These are phyloP conservation scores for Globisporangium viniferum DNA, from an alignment of 352 stramenopile genomes.

Conservation along the genomic window DNA sequence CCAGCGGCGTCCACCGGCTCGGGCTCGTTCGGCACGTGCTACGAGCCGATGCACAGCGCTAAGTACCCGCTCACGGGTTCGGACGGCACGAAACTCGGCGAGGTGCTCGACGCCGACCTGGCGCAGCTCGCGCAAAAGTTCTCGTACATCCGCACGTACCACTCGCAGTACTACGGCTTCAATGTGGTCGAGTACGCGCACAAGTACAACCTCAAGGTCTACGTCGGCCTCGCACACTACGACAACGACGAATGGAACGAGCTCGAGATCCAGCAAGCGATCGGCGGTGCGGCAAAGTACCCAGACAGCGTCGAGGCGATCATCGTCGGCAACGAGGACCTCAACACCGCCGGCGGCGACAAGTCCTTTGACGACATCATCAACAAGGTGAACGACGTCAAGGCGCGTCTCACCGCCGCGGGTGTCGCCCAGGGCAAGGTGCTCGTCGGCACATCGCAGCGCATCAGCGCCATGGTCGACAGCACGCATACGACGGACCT, in stretches of 20 bases:
- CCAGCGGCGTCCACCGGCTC: conserved; percentile 1
- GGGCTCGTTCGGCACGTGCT: conserved; percentile 34
- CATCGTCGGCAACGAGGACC: conserved; percentile 52
- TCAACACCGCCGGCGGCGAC: conserved; percentile 17
- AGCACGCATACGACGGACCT: conserved; percentile 31
- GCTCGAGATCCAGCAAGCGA: conserved; percentile 35
- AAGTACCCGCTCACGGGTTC: conserved; percentile 42
- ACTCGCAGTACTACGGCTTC: conserved; percentile 53
- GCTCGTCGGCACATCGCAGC: conserved; percentile 45
- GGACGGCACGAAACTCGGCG: conserved; percentile 21
- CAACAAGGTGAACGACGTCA: conserved; percentile 27
- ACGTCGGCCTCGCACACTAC: conserved; percentile 40
- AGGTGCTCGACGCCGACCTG: conserved; percentile 44
- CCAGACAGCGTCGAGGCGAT: conserved; percentile 40
- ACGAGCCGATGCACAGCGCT: conserved; percentile 50
- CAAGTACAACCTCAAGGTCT: conserved; percentile 53
- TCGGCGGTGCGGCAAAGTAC: conserved; percentile 42
- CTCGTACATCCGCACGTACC: conserved; percentile 57
- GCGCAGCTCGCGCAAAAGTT: conserved; percentile 38
- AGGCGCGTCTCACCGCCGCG: conserved; percentile 21
- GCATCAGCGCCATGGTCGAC: conserved; percentile 50
- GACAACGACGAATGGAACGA: conserved; percentile 50
- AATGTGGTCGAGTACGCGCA: conserved; percentile 37
- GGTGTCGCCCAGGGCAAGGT: conserved; percentile 34
- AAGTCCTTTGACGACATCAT: conserved; percentile 29